Evolutionary conservation across 2,329 filamentous ascomycete species (phyloP).

Genomic region (Periconia sp.): DNA sequence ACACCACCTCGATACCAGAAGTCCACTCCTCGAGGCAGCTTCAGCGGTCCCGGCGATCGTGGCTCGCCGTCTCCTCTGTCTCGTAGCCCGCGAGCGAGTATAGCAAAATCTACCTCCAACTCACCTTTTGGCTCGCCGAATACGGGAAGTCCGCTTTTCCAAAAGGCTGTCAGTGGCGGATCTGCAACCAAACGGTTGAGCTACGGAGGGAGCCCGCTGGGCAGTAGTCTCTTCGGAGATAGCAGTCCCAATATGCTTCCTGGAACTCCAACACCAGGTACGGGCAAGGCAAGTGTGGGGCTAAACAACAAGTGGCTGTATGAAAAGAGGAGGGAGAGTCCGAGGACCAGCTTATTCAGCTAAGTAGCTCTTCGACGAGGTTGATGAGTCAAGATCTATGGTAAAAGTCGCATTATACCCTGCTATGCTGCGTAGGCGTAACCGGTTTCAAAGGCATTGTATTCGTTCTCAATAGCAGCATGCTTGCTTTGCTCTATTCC

Average conservation of each 20-base stretch:
- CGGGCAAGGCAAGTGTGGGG: slow-evolving; percentile 70
- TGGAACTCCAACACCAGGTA: slow-evolving; percentile 70
- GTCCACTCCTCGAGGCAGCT: slow-evolving; percentile 69
- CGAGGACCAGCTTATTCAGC: slow-evolving; percentile 36
- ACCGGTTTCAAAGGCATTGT: background rate
- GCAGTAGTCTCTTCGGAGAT: slow-evolving; percentile 44
- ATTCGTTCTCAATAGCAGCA: background rate
- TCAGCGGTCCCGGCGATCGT: slow-evolving; percentile 53
- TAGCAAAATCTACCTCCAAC: slow-evolving; percentile 33
- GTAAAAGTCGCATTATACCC: slow-evolving; percentile 34
- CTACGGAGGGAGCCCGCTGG: slow-evolving; percentile 59
- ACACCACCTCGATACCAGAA: slow-evolving; percentile 88
- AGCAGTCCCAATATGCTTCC: slow-evolving; percentile 55
- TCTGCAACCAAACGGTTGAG: slow-evolving; percentile 64
- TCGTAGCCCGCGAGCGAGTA: slow-evolving; percentile 54
- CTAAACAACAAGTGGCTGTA: slow-evolving; percentile 96
- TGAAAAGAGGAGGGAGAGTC: slow-evolving; percentile 72
- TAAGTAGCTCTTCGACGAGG: slow-evolving; percentile 12
- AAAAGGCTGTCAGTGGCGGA: slow-evolving; percentile 67
- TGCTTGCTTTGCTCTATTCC: no score
- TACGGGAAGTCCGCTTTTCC: slow-evolving; percentile 63
- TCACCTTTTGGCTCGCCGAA: slow-evolving; percentile 58
- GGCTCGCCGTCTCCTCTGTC: slow-evolving; percentile 62
- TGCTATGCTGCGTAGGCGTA: slow-evolving; percentile 36
- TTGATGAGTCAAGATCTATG: slow-evolving; percentile 3